A percentile compares a stretch with the other conserved stretches of the same genome.
phyloP scores from a whole-genome alignment of 371 early-diverging fungal genomes.

The Haplosporangium sp. region DNA sequence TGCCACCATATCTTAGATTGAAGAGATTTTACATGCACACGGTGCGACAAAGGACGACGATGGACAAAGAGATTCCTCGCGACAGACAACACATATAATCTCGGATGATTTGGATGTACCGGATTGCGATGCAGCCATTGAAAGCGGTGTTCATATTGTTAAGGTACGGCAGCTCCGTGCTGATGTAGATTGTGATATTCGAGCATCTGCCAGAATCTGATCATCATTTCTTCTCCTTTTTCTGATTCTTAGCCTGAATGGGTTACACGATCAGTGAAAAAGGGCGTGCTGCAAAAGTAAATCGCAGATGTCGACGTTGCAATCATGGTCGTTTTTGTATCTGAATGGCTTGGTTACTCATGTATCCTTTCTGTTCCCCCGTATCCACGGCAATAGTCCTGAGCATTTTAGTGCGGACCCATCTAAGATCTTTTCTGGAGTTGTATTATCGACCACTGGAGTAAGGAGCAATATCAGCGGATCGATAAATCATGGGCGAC shows the following conservation, averaged over 20 bases:
- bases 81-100: constrained; percentile 46
- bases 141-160: constrained; percentile 47
- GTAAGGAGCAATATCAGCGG: constrained; percentile 34
- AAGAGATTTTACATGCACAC: constrained; percentile 8
- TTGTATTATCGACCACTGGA: constrained; percentile 61
- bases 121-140: constrained; percentile 39
- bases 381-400: constrained; percentile 43
- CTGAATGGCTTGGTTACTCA: no score
- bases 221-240: neutral
- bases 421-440: constrained; percentile 66
- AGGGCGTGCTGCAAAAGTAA: constrained; percentile 59
- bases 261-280: constrained; percentile 41
- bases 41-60: constrained; percentile 29
- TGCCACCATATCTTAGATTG: constrained; percentile 14
- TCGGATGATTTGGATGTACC: constrained; percentile 40
- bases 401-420: constrained; percentile 65
- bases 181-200: neutral
- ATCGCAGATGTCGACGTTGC: neutral
- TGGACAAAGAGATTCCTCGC: neutral
- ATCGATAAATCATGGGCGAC: neutral
- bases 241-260: constrained; percentile 51
- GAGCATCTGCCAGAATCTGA: neutral
- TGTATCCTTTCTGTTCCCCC: neutral
- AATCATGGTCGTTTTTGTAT: neutral
- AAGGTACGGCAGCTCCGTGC: constrained; percentile 12